Base-by-base conservation (phyloP, 2,329 filamentous ascomycete genomes). In the Microcyclospora pomicola region DNA sequence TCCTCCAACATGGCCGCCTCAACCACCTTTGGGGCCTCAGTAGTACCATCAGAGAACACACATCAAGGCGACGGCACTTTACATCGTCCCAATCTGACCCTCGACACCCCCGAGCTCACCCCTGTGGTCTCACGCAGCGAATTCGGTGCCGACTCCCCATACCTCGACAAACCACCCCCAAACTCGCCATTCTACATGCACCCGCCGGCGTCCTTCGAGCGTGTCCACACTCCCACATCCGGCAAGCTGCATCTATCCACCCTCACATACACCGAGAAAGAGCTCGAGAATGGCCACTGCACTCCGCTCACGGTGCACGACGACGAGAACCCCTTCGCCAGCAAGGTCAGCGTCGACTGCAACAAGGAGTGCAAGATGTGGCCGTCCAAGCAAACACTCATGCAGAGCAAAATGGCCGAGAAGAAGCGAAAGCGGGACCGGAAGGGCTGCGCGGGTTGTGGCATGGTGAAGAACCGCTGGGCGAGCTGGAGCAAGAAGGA, bases 351-450 rank as follows among this genome's bases (percentile, higher is more conserved):
- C 16, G 55, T 67, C 43, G 63, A 66, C 43, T 51, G 58, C 37
- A 58, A 59, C 46, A 66, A 66, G 50, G 66, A 69, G 42, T 68
- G 65, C 60, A 63, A 60, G 45, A 68, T 69, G 64, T 69, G 66
- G 66, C 66, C 66, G 6, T 63, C 64, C 31, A 60, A 61, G 46
- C 59, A 66, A 51, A 64, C 65, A 27, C 59, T 69, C 40, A 55
- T 62, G 48, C 59, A 64, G 46, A 61, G 60, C 50, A 56, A 59
- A 40, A 45, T 50, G 35, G 52, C 50, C 16, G 56, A 58, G 49
- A 58, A 63, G 53, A 46, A 46, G 45, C 43, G 48, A 43, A 46
- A 50, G 41, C 41, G 44, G 6, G 41, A 47, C n/a, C 36, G 35
- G n/a, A 41, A 59, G 33, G 59, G 59, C 44, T 64, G 59, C 47